These are phyloP conservation scores for Candida broadrunensis DNA, from an alignment of 805 yeast species.

Conservation along the genomic window DNA sequence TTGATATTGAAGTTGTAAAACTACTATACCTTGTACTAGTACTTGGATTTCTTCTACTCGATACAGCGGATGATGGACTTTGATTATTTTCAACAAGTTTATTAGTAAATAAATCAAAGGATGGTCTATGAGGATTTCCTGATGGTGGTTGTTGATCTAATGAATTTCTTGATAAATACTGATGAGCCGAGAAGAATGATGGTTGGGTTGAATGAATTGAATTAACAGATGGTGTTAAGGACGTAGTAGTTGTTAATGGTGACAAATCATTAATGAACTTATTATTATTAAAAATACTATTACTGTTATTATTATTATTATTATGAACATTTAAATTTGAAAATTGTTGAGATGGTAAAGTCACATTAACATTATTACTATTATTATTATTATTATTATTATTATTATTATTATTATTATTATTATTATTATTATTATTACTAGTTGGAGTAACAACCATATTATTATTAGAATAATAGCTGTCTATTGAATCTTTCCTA, in stretches of 20 bases:
- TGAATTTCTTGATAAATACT: conserved; percentile 34
- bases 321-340: neutral
- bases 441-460: neutral
- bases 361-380: neutral
- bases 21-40: conserved; percentile 23
- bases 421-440: conserved; percentile 1
- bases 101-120: conserved; percentile 30
- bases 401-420: conserved; percentile 1
- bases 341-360: neutral
- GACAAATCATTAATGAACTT: conserved; percentile 23
- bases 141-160: conserved; percentile 30
- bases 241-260: conserved; percentile 43
- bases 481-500: conserved; percentile 15
- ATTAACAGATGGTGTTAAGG: conserved; percentile 38
- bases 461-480: conserved; percentile 12
- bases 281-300: conserved; percentile 2
- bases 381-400: conserved; percentile 1
- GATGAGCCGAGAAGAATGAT: conserved; percentile 43
- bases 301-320: neutral
- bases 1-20: conserved; percentile 34
- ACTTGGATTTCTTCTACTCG: neutral
- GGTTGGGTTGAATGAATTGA: conserved; percentile 42
- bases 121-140: conserved; percentile 21
- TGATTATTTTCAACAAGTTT: conserved; percentile 30
- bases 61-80: conserved; percentile 9